These are phyloP conservation scores for Aspergillus floridensis DNA, from an alignment of 2,329 filamentous ascomycete species.

Conservation along the genomic window DNA sequence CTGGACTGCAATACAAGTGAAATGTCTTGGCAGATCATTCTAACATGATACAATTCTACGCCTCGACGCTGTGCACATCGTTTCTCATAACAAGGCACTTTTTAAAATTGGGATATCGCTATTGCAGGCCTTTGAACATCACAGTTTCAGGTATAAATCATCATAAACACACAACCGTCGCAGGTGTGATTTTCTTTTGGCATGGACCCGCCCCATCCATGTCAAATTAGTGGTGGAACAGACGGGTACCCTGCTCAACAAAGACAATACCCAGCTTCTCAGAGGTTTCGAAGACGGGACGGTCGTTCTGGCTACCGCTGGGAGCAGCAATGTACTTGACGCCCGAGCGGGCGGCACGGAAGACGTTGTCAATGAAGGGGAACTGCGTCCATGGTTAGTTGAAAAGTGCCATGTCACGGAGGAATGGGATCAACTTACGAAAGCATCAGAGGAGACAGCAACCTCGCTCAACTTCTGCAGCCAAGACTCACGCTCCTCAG, in stretches of 20 bases:
- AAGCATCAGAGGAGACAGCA: constrained; percentile 88
- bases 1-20: too few species aligned
- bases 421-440: constrained; percentile 59
- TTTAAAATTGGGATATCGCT: constrained; percentile 7
- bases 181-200: constrained; percentile 1
- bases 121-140: constrained; percentile 3
- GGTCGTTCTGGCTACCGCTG: constrained; percentile 63
- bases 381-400: constrained; percentile 54
- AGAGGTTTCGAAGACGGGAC: constrained; percentile 68
- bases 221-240: constrained; percentile 81
- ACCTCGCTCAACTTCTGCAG: constrained; percentile 71
- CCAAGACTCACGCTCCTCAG: constrained; percentile 83
- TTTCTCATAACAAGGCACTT: constrained; percentile 1
- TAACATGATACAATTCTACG: too few species aligned
- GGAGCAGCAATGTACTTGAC: constrained; percentile 96
- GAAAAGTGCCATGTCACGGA: not conserved
- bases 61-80: too few species aligned
- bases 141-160: constrained; percentile 10
- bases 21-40: too few species aligned
- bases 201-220: constrained; percentile 1
- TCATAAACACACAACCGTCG: constrained; percentile 7
- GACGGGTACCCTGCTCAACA: constrained; percentile 86
- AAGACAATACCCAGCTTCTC: constrained; percentile 92
- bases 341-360: constrained; percentile 81
- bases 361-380: constrained; percentile 98